Evolutionary conservation across 139 green algal genomes (phyloP).

Genomic region (Chlamydomonas schloesseri): DNA sequence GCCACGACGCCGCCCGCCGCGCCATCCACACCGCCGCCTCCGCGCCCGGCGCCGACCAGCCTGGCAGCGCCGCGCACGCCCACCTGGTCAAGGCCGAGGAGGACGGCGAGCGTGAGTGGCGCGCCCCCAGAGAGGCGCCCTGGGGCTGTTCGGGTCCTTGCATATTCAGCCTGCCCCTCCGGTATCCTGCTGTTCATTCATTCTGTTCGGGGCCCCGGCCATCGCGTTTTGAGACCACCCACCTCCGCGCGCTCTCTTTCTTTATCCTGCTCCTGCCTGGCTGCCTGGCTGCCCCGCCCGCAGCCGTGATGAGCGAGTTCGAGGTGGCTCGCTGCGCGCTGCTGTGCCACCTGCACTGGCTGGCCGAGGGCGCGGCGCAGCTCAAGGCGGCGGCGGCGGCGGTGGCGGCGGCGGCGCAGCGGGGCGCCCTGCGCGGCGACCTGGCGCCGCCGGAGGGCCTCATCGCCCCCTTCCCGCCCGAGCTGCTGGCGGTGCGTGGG

Average conservation of each 20-base stretch:
- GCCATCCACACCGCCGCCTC: constrained; percentile 18
- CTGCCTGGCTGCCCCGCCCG: no score
- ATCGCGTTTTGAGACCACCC: background rate
- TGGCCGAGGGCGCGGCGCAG: constrained; percentile 10
- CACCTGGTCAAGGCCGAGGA: constrained; percentile 12
- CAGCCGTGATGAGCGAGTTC: constrained; percentile 37
- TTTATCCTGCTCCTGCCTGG: no score
- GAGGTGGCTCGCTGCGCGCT: background rate
- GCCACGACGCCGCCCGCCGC: constrained; percentile 25
- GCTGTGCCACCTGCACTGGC: constrained; percentile 24
- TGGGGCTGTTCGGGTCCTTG: background rate
- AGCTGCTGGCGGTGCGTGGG: constrained; percentile 17
- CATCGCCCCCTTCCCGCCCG: constrained; percentile 1
- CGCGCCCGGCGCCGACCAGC: background rate
- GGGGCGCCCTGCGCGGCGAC: background rate
- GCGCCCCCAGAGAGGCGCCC: background rate
- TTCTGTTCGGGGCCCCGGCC: no score
- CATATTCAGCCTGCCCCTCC: no score
- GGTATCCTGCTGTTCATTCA: no score
- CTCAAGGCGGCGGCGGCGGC: constrained; percentile 29
- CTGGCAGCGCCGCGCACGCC: constrained; percentile 6
- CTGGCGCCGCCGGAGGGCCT: constrained; percentile 20
- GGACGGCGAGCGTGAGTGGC: constrained; percentile 28
- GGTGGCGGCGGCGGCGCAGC: background rate
- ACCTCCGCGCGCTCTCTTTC: no score